phyloP scores from a whole-genome alignment of 2,329 filamentous ascomycete genomes.

The Alternaria sp. region DNA sequence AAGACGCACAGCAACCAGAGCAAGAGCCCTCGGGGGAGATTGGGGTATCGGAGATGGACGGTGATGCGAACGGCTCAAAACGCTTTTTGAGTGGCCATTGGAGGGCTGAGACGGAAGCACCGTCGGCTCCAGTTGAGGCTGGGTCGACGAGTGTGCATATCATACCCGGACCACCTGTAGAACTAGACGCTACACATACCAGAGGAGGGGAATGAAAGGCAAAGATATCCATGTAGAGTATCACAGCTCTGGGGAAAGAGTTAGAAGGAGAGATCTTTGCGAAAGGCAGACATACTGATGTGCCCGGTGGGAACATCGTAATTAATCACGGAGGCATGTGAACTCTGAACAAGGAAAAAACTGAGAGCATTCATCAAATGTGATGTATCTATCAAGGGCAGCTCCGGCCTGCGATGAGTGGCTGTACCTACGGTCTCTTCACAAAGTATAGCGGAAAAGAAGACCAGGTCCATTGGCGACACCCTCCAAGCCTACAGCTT shows the following conservation, averaged over 20 bases:
- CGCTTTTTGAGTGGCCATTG: not conserved
- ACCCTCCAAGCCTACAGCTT: conserved; percentile 17
- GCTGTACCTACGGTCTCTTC: not conserved
- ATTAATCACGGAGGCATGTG: no score
- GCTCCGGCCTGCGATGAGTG: not conserved
- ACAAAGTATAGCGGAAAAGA: conserved; percentile 21
- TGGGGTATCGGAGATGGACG: not conserved
- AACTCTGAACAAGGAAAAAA: no score
- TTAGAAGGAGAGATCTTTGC: no score
- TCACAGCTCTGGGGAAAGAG: no score
- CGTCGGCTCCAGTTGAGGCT: not conserved
- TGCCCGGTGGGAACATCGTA: no score
- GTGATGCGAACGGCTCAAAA: not conserved
- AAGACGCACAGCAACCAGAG: not conserved
- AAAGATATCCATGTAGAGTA: no score
- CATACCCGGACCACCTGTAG: not conserved
- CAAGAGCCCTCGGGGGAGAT: not conserved
- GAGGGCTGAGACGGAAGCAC: not conserved
- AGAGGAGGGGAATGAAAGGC: not conserved
- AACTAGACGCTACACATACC: not conserved
- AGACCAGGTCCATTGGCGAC: conserved; percentile 16
- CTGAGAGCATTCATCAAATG: no score
- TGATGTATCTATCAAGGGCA: no score
- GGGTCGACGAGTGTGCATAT: not conserved
- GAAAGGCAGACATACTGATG: no score